Base-by-base conservation (phyloP, 2,329 filamentous ascomycete genomes). In the Sclerotinia spermophila region DNA sequence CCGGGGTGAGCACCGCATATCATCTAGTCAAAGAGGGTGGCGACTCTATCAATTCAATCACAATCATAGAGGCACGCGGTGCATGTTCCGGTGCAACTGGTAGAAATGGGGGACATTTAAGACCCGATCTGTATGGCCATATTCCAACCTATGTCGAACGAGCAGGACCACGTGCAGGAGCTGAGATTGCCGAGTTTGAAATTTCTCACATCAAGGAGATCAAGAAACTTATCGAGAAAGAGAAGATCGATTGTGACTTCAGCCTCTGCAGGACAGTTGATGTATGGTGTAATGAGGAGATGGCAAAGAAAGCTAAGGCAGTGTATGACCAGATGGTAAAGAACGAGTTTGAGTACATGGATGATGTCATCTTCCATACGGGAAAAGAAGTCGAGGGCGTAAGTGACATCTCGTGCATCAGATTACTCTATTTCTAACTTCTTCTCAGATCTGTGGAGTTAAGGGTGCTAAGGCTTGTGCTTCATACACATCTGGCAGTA, bases 81-180 rank as follows among this genome's bases (percentile, higher is more conserved):
- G 90, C 89, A 3, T 93, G 91, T 77, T 93, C 87, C 85, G 92
- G 92, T 19, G 92, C 92, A 38, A 94, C 92, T 1, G 91, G 92
- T 27, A 82, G 91, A 77, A 90, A 92, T 78, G 68, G 68, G 24
- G 68, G 68, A 13, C 61, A 70, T 67, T 27, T 70, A 17, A 66
- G 68, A 33, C 62, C 68, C 17, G 68, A 70, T 51, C 21, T 70
- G 21, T 70, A 70, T 45, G 62, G 68, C n/a, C 61, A 70, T 44
- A 70, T 70, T 27, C 62, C 68, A 38, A 59, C 40, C 17, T 67
- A 67, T 21, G 56, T 70, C 45, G 62, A 67, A 17, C 38, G 61
- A 70, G 27, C n/a, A 15, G 62, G 53, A 30, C n/a, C 53, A 35
- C 40, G 10, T 27, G 53, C 68, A 13, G 68, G 62, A 33, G 53